phyloP scores from a whole-genome alignment of 2,329 filamentous ascomycete species.

The Aspergillus costaricaensis region DNA sequence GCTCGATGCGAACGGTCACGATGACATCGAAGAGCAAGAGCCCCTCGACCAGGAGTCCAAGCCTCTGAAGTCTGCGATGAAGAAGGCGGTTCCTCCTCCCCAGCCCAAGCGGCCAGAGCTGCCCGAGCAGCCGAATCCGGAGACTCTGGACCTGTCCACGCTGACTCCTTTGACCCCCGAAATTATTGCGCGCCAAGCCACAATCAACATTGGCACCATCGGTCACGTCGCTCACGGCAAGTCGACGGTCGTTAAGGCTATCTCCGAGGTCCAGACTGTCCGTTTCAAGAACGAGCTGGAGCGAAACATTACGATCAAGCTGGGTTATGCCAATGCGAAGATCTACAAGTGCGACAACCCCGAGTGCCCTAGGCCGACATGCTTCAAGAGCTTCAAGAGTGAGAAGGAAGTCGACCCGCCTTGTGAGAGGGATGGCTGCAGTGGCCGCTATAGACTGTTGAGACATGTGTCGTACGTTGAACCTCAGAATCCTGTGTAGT shows the following conservation, averaged over 20 bases:
- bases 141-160: slow-evolving; percentile 77
- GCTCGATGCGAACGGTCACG: slow-evolving; percentile 57
- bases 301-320: slow-evolving; percentile 99
- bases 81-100: slow-evolving; percentile 63
- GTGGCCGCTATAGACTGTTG: slow-evolving; percentile 81
- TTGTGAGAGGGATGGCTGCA: slow-evolving; percentile 90
- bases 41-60: slow-evolving; percentile 65
- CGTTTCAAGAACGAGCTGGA: slow-evolving; percentile 99
- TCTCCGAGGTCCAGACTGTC: slow-evolving; percentile 97
- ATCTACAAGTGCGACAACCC: slow-evolving; percentile 97
- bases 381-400: slow-evolving; percentile 96
- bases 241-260: slow-evolving; percentile 98
- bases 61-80: slow-evolving; percentile 80
- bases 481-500: background rate
- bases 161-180: slow-evolving; percentile 88
- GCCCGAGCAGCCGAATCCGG: slow-evolving; percentile 90
- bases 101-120: slow-evolving; percentile 65
- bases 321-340: slow-evolving; percentile 98
- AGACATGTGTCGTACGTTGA: slow-evolving; percentile 78
- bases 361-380: slow-evolving; percentile 88
- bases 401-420: slow-evolving; percentile 98
- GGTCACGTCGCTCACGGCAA: slow-evolving; percentile 99
- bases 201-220: slow-evolving; percentile 98
- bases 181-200: slow-evolving; percentile 96
- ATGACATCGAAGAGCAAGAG: slow-evolving; percentile 76